phyloP scores from a whole-genome alignment of 768 basidiomycete genomes.

The Tylopilus plumbeoviolaceoides region DNA sequence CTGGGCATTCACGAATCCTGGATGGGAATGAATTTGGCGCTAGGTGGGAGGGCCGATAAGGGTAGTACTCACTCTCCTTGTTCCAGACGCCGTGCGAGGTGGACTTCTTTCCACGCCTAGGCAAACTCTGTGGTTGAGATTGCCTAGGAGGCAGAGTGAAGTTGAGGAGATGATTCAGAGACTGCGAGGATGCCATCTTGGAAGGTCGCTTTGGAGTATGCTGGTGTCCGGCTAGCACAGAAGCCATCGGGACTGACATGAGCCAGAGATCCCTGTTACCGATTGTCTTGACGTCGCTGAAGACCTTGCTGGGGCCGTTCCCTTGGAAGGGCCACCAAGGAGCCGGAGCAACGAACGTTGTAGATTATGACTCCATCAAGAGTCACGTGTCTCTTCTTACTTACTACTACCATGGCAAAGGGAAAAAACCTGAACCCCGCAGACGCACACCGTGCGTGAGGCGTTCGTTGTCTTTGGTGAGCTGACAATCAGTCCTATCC shows the following conservation, averaged over 20 bases:
- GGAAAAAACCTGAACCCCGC: constrained; percentile 87
- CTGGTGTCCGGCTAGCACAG: constrained; percentile 24
- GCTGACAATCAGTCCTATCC: constrained; percentile 2
- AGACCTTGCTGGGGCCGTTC: constrained; percentile 36
- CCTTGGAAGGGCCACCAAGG: constrained; percentile 41
- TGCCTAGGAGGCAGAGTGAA: constrained; percentile 91
- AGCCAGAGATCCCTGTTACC: constrained; percentile 14
- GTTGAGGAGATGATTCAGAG: constrained; percentile 83
- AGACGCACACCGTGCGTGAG: constrained; percentile 79
- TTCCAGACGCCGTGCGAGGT: constrained; percentile 71
- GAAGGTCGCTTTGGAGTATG: constrained; percentile 53
- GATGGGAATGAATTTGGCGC: constrained; percentile 15
- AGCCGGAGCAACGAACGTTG: no score
- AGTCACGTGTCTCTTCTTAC: constrained; percentile 24
- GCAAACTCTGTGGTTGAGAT: constrained; percentile 52
- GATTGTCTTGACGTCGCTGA: constrained; percentile 8
- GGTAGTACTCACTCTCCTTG: constrained; percentile 78
- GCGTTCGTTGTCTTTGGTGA: background rate
- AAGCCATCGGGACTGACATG: constrained; percentile 29
- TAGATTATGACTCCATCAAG: constrained; percentile 23
- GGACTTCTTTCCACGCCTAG: constrained; percentile 73
- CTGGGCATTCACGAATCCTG: constrained; percentile 94
- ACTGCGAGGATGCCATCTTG: constrained; percentile 68
- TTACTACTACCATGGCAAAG: constrained; percentile 59
- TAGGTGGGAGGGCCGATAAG: constrained; percentile 11